Percentiles rank a stretch among this genome's conserved stretches.
Conservation (phyloP, 2,329 filamentous ascomycete genomes). For the Cladorrhinum sp. region DNA sequence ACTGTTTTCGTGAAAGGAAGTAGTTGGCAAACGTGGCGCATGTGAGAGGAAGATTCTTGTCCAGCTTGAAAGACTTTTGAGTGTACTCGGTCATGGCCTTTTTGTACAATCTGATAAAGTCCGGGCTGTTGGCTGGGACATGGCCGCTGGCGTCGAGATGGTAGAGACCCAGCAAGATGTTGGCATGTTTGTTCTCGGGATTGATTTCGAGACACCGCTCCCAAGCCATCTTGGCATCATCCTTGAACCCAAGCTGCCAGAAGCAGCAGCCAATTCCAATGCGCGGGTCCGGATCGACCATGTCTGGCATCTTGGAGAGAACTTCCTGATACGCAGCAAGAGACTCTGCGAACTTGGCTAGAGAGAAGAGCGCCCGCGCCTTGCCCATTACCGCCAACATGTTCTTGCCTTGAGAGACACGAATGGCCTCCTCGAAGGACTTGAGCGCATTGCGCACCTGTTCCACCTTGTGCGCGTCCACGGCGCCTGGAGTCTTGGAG, state of each 20-base stretch:
- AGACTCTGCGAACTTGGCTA: constrained; percentile 82
- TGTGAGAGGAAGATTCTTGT: constrained; percentile 85
- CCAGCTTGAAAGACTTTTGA: constrained; percentile 87
- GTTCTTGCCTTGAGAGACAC: constrained; percentile 80
- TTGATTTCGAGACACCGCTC: constrained; percentile 78
- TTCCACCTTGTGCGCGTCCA: constrained; percentile 73
- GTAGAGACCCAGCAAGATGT: constrained; percentile 85
- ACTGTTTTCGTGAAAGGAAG: constrained; percentile 79
- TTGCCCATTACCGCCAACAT: constrained; percentile 91
- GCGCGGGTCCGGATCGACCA: constrained; percentile 89
- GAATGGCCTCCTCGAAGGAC: constrained; percentile 90
- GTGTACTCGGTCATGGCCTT: constrained; percentile 94
- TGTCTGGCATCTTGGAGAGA: constrained; percentile 76
- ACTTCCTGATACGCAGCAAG: constrained; percentile 84
- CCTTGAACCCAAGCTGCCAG: constrained; percentile 93
- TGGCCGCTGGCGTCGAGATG: constrained; percentile 84
- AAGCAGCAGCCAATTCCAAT: constrained; percentile 96
- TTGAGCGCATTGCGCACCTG: constrained; percentile 82
- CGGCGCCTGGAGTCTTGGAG: constrained; percentile 57
- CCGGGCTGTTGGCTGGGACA: constrained; percentile 76
- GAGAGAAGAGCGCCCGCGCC: constrained; percentile 79
- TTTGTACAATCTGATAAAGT: constrained; percentile 82
- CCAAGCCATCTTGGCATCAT: constrained; percentile 89
- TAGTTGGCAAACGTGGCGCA: constrained; percentile 89
- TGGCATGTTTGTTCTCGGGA: constrained; percentile 82